Evolutionary conservation across 129 eudicot genomes (phyloP), one percentile per base, ranked within the genome.

Genomic region (Pittosporum tobira): DNA sequence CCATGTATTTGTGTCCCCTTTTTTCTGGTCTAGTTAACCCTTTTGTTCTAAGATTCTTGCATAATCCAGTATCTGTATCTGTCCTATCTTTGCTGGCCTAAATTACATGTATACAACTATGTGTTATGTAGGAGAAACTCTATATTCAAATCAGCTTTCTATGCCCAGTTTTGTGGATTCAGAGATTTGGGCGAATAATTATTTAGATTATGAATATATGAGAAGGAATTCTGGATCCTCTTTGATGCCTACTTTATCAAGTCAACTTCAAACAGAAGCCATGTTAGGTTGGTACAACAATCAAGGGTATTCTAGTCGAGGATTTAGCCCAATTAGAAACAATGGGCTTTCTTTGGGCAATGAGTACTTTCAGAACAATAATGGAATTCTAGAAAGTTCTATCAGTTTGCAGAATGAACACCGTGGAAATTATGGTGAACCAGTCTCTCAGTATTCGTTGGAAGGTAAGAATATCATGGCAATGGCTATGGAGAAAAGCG

Each of bases 401-500:
- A 20, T 23, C 45, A 56, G 38, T 31, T 36, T 38, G 45, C 61
- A 40, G 2, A 40, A 40, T 11, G 4, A 40, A 10, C 18, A 1
- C 11, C 2, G 2, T 40, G 46, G 46, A 40, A 40, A 2, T 3
- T 10, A 40, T 40, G 46, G 46, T 40, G 46, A 14, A n/a, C 11
- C 3, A 40, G 18, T 40, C 0, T 4, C n/a, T 40, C 16, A 14
- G 46, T 14, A 3, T 40, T 40, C 11, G n/a, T n/a, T 40, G 14
- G 46, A 40, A 40, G 46, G 11, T 3, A 40, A 6, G 3, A 19
- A 19, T 31, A 31, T 56, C 12, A 38, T 56, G 36, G 19, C 61
- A 9, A 56, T 13, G 45, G 61, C 61, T 2, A 56, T 56, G 61
- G 19, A 6, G 27, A 56, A 31, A 38, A 45, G 31, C 24, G 45